phyloP scores from a whole-genome alignment of 2,329 filamentous ascomycete species.

The Penicillium sp. region DNA sequence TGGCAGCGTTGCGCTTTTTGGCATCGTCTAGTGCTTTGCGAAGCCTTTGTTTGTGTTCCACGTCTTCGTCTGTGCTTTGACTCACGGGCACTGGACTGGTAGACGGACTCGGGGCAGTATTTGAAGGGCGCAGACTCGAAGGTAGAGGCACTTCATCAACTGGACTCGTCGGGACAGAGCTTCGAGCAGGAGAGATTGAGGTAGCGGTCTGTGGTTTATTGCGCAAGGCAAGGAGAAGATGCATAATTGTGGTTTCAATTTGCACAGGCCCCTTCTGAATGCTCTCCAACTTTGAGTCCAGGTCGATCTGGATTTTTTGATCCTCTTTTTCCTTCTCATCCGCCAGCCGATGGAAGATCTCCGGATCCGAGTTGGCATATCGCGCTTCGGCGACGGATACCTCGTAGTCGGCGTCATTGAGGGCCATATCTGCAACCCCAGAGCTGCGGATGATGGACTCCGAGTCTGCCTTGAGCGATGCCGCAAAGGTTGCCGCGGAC shows the following conservation, averaged over 20 bases:
- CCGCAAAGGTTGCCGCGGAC: constrained; percentile 39
- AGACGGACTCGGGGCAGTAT: constrained; percentile 15
- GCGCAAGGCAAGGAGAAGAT: constrained; percentile 39
- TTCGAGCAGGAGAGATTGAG: constrained; percentile 7
- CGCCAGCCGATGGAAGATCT: constrained; percentile 44
- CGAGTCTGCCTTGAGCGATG: constrained; percentile 44
- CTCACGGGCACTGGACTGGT: constrained; percentile 2
- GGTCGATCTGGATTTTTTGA: constrained; percentile 45
- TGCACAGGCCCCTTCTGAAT: constrained; percentile 42
- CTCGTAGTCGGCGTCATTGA: constrained; percentile 54
- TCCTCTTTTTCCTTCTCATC: constrained; percentile 52
- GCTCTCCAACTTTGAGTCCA: constrained; percentile 42
- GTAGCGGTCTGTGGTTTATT: constrained; percentile 28
- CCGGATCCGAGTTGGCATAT: constrained; percentile 44
- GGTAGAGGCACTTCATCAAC: constrained; percentile 22
- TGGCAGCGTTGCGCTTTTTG: constrained; percentile 53
- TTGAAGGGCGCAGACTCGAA: constrained; percentile 30
- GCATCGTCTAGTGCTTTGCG: constrained; percentile 54
- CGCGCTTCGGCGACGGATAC: constrained; percentile 55
- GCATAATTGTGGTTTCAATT: constrained; percentile 38
- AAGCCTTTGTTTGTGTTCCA: constrained; percentile 49
- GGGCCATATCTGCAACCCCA: constrained; percentile 48
- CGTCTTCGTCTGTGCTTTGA: constrained; percentile 29
- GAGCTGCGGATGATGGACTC: constrained; percentile 49
- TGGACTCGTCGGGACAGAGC: constrained; percentile 11